These are phyloP conservation scores for Pythium dissimile DNA, from an alignment of 352 stramenopile species.

Conservation along the genomic window DNA sequence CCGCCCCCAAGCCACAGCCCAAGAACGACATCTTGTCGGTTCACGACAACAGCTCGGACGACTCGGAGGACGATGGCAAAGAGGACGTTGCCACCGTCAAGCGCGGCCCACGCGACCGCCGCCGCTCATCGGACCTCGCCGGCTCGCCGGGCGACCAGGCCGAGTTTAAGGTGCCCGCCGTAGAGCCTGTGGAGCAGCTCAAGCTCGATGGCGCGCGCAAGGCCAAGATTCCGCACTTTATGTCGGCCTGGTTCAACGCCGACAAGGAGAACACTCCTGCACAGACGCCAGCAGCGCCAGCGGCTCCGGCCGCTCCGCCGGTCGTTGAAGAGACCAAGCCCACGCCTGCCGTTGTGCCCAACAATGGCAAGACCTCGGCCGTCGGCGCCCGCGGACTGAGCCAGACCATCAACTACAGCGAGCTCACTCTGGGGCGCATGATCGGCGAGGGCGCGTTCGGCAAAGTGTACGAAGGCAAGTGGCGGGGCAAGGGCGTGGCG, in stretches of 20 bases:
- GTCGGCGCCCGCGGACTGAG: conserved; percentile 23
- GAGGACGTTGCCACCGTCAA: conserved; percentile 49
- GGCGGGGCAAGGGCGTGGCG: conserved; percentile 57
- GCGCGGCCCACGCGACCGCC: conserved; percentile 30
- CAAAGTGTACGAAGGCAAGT: conserved; percentile 68
- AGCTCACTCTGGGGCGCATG: conserved; percentile 55
- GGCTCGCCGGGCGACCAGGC: background rate
- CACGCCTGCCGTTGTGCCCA: background rate
- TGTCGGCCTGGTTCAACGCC: conserved; percentile 66
- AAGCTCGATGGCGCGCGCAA: conserved; percentile 66
- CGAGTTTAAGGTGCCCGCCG: conserved; percentile 43
- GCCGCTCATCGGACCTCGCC: conserved; percentile 32
- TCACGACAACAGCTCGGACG: conserved; percentile 19
- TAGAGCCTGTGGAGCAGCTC: conserved; percentile 56
- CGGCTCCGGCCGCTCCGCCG: conserved; percentile 9
- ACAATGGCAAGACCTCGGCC: background rate
- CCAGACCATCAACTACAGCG: conserved; percentile 59
- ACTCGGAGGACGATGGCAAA: conserved; percentile 18
- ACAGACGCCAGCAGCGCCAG: conserved; percentile 11
- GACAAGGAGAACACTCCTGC: conserved; percentile 30
- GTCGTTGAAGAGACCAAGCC: conserved; percentile 4
- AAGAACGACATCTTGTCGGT: conserved; percentile 19
- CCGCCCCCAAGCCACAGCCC: conserved; percentile 23
- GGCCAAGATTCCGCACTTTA: conserved; percentile 70
- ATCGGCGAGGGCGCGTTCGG: conserved; percentile 68